Evolutionary conservation across 2,329 filamentous ascomycete genomes (phyloP), one percentile per base, ranked within the genome.

Genomic region (Scleromitrula shiraiana): DNA sequence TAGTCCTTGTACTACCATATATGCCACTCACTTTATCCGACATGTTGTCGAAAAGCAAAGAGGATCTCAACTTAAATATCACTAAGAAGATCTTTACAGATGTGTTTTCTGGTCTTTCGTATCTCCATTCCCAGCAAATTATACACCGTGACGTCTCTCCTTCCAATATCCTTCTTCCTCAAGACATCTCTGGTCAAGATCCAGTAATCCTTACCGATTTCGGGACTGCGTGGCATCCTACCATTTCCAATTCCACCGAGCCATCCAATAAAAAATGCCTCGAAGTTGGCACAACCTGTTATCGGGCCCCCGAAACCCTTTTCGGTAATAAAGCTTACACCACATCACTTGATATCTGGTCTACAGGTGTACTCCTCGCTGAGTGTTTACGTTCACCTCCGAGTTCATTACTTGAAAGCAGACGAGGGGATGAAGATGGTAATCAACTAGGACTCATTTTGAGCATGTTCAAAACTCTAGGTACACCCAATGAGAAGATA

Each of bases 111-210:
- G 90, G 80, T 4, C 74, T 98, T 2, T 69, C 68, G 2, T 75
- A 85, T 57, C 71, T 96, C 2, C 93, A 98, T 63, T 57, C 65
- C 7, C 68, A 79, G 20, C 84, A 80, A 7, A 89, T 98, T 50
- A 84, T 98, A 46, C 93, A 98, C 64, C 82, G 93, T 49, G 93
- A 98, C 62, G 71, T 98, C 62, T 98, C 98, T 62, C 93, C 93
- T 0, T 89, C 88, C 0, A 95, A 95, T 45, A 76, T 98, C 29
- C 72, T 96, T 7, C 74, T 95, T 38, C 70, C 75, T 35, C 24
- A 29, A n/a, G 26, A 47, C 27, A 42, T 47, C 7, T 79, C 82
- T 0, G 69, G 76, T 0, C 70, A 75, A 5, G 86, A 85, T 0
- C 85, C 88, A 4, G 87, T 86, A 3, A 85, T 82, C 57, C 74